phyloP scores from a whole-genome alignment of 2,329 filamentous ascomycete genomes.

The Penicillium sp. region DNA sequence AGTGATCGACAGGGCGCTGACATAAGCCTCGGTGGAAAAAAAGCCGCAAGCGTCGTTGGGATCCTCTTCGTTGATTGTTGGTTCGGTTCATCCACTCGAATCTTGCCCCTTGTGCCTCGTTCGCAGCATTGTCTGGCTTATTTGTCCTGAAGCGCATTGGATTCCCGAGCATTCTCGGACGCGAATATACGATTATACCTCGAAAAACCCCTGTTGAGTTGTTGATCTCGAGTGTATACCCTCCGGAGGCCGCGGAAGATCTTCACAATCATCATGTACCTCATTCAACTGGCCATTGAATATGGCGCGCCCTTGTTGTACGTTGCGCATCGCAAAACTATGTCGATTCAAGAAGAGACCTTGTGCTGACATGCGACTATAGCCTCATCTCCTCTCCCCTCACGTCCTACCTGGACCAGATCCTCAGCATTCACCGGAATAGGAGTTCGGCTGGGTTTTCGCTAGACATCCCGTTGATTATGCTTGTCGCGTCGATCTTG shows the following conservation, averaged over 20 bases:
- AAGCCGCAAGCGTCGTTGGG: constrained; percentile 19
- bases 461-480: constrained; percentile 70
- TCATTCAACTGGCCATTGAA: constrained; percentile 49
- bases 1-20: constrained; percentile 13
- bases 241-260: constrained; percentile 18
- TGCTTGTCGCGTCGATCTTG: constrained; percentile 68
- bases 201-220: neutral
- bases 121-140: neutral
- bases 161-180: neutral
- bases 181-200: neutral
- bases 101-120: constrained; percentile 4
- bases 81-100: neutral
- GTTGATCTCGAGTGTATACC: constrained; percentile 14
- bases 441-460: constrained; percentile 69
- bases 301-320: constrained; percentile 59
- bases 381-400: constrained; percentile 68
- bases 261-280: constrained; percentile 42
- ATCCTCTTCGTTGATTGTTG: neutral
- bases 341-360: neutral
- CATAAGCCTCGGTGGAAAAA: constrained; percentile 15
- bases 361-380: constrained; percentile 16
- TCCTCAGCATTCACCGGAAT: constrained; percentile 66
- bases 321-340: constrained; percentile 21
- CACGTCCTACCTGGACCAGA: constrained; percentile 71
- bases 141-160: neutral